Percentiles rank a stretch among this genome's conserved stretches.
These are phyloP conservation scores for Teunomyces cretensis DNA, from an alignment of 805 yeast genomes.

Conservation along the genomic window DNA sequence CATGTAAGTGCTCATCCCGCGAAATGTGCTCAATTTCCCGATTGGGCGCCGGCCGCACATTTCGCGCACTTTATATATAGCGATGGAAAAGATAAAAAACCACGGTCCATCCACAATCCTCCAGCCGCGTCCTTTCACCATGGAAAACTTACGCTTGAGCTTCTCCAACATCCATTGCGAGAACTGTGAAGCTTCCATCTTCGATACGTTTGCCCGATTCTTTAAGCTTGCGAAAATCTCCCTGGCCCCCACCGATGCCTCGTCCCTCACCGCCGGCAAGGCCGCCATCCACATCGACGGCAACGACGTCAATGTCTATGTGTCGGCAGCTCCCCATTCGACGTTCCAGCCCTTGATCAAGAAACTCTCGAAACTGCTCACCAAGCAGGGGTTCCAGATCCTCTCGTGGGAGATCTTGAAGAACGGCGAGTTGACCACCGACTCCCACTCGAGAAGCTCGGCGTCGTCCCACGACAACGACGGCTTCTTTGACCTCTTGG, in stretches of 20 bases:
- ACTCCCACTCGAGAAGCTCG: slow-evolving; percentile 11
- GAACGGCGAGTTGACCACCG: slow-evolving; percentile 14
- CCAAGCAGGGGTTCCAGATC: slow-evolving; percentile 38
- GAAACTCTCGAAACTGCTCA: slow-evolving; percentile 24
- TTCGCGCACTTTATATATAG: not conserved
- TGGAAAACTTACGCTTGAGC: slow-evolving; percentile 21
- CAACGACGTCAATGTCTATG: slow-evolving; percentile 28
- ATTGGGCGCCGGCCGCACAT: not conserved
- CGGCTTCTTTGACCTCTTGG: slow-evolving; percentile 13
- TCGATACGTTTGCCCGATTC: slow-evolving; percentile 20
- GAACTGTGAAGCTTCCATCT: slow-evolving; percentile 46
- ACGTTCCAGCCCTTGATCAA: slow-evolving; percentile 16
- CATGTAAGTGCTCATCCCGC: not conserved
- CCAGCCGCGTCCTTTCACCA: not conserved
- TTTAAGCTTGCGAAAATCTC: slow-evolving; percentile 12
- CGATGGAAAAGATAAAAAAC: not conserved
- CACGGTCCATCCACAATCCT: not conserved
- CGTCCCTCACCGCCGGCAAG: slow-evolving; percentile 1
- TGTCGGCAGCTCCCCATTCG: slow-evolving; percentile 9
- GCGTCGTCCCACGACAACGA: slow-evolving; percentile 8
- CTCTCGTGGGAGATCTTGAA: slow-evolving; percentile 31
- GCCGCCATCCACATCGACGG: slow-evolving; percentile 19
- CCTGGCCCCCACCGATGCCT: not conserved
- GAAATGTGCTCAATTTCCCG: not conserved
- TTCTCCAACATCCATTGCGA: slow-evolving; percentile 56